Base-by-base conservation (phyloP, 257 asterid genomes). In the Solanum dulcamara region DNA sequence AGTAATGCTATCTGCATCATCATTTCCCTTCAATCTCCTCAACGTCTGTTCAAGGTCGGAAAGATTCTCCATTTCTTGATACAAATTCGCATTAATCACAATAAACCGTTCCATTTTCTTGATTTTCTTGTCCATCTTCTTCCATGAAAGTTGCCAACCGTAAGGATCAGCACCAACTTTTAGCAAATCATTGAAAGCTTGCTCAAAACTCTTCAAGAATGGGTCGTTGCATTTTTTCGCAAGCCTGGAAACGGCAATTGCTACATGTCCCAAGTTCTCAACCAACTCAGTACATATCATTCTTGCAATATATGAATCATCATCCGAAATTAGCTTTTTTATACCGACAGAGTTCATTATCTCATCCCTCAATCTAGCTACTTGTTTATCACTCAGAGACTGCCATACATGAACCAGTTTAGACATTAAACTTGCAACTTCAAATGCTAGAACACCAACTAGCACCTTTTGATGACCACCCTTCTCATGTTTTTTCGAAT, bases 351-450 rank as follows among this genome's bases (percentile, higher is more conserved):
- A 96, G 74, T 89, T 91, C 30, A 90, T 20, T 86, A 93, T 87
- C 89, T 93, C 98, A 74, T 92, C 96, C 89, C 98, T 90, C 62
- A 94, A 55, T 86, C 90, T 88, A 8, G 92, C 88, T 22, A 96
- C 94, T 55, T 93, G 97, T 86, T 92, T 93, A 84, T 96, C 99
- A 17, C 91, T 85, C 81, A 94, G 87, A 10, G 95, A 94, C 24
- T 93, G 96, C 98, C 98, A 96, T n/a, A 94, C 90, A 86, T 94
- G 91, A 60, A 94, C 95, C 80, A 93, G 91, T 83, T 94, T 96
- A 28, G 96, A 92, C 96, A 96, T 94, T 90, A 94, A 89, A 87
- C 98, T 93, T 18, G 98, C 94, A 32, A 94, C 96, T 87, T 96
- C 99, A 84, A 96, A 94, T 30, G 98, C 99, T 91, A 96, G 89